These are phyloP conservation scores for Kwoniella sp. DNA, from an alignment of 768 basidiomycete genomes.

Conservation along the genomic window DNA sequence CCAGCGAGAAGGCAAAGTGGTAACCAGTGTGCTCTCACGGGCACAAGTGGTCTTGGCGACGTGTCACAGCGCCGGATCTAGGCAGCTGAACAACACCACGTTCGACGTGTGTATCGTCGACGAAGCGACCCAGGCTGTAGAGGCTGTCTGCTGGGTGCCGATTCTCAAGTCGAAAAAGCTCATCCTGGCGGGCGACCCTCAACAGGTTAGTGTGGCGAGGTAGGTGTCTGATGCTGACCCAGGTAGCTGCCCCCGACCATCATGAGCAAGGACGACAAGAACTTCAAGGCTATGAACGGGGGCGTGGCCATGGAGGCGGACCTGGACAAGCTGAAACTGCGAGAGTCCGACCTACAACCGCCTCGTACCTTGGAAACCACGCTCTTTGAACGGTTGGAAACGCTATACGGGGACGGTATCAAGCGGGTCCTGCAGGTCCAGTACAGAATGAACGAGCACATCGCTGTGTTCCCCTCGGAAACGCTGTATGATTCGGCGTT, in stretches of 20 bases:
- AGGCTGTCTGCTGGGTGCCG: constrained; percentile 96
- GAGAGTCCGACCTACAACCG: constrained; percentile 52
- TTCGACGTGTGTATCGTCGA: constrained; percentile 97
- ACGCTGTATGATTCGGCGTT: constrained; percentile 72
- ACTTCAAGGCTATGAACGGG: neutral
- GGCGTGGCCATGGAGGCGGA: neutral
- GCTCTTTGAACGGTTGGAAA: constrained; percentile 84
- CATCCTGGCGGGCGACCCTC: constrained; percentile 87
- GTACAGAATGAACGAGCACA: constrained; percentile 82
- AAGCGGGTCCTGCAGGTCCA: constrained; percentile 85
- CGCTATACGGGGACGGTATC: constrained; percentile 74
- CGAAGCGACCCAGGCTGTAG: constrained; percentile 93
- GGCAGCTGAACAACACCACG: constrained; percentile 66
- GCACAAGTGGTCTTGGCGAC: constrained; percentile 88
- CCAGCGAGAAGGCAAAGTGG: constrained; percentile 77
- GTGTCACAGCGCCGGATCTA: constrained; percentile 85
- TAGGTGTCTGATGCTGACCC: neutral
- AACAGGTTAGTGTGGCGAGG: constrained; percentile 53
- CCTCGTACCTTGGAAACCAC: constrained; percentile 78
- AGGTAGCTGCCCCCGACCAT: constrained; percentile 82
- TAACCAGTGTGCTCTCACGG: constrained; percentile 70
- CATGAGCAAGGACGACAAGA: constrained; percentile 60
- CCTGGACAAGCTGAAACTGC: neutral
- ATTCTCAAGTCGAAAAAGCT: constrained; percentile 86
- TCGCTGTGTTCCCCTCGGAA: constrained; percentile 78